Base-by-base conservation (phyloP, 352 stramenopile species). In the Globisporangium rhizosaccharum region DNA sequence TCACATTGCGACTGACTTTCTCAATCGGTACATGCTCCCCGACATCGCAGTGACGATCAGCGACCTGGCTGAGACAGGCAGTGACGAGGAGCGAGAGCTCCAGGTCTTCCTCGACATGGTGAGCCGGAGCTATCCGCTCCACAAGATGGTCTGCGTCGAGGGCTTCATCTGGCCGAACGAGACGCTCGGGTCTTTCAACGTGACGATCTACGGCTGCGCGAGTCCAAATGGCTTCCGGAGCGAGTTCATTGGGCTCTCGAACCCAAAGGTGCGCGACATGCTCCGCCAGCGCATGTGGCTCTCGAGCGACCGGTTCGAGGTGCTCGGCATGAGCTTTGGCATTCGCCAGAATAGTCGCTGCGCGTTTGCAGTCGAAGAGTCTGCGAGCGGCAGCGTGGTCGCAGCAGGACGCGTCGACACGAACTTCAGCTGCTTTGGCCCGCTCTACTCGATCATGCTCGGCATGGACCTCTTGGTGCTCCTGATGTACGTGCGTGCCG, bases 391-490 rank as follows among this genome's bases (percentile, higher is more conserved):
- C 1, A n/a, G 8, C 6, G 0, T 61, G 7, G 26, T 56, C 2
- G 28, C 41, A 9, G 62, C 48, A 20, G n/a, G 18, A 7, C 33
- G 51, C 36, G 51, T 60, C 28, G 51, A 18, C 42, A 66, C 53
- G 54, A 70, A 70, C 51, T 70, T 66, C 30, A 53, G 52, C 15
- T 70, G 59, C 47, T 66, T 57, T 17, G 61, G 61, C 2, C 37
- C 52, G 48, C 53, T 68, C 48, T 71, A 65, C 53, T 49, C 53
- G 42, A 11, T 68, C 37, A 65, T 72, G 65, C 46, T 72, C 45
- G 26, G 18, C 9, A 68, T 66, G 42, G 65, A 72, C 53, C 23
- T 59, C 8, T 14, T 66, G 17, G n/a, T 63, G 36, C 49, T 68
- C 18, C 23, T 57, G 5, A 51, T 62, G 3, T 62, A 72, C 25